phyloP scores from a whole-genome alignment of 2,329 filamentous ascomycete genomes.

The Teratosphaeria nubilosa region DNA sequence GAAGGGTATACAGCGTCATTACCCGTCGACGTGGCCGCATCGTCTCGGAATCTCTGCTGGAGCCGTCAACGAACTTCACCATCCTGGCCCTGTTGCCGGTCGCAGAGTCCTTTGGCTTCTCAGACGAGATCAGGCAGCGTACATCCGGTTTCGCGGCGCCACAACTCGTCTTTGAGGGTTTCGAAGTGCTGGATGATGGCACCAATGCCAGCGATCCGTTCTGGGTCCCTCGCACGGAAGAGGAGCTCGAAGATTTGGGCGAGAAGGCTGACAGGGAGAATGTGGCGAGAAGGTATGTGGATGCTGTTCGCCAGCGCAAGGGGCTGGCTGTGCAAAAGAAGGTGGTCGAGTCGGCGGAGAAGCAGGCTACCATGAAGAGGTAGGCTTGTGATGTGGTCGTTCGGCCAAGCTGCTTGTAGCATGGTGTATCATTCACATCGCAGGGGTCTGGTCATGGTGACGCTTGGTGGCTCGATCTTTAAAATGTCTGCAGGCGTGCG shows the following conservation, averaged over 20 bases:
- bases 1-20: conserved; percentile 94
- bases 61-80: conserved; percentile 93
- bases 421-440: neutral
- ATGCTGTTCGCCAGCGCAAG: conserved; percentile 76
- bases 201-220: conserved; percentile 59
- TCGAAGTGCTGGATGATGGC: conserved; percentile 73
- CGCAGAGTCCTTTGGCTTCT: conserved; percentile 90
- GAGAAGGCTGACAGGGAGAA: conserved; percentile 91
- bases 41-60: conserved; percentile 81
- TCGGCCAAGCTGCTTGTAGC: neutral
- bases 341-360: conserved; percentile 75
- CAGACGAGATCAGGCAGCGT: conserved; percentile 90
- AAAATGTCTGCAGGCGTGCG: too few species aligned
- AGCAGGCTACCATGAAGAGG: conserved; percentile 67
- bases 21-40: conserved; percentile 85
- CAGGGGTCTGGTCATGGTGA: neutral
- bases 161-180: conserved; percentile 87
- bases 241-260: conserved; percentile 90
- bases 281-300: conserved; percentile 92
- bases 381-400: conserved; percentile 15
- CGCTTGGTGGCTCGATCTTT: neutral
- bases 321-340: conserved; percentile 69
- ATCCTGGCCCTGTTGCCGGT: conserved; percentile 82
- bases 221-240: conserved; percentile 94
- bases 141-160: conserved; percentile 84